Evolutionary conservation across 2,329 filamentous ascomycete species (phyloP), one percentile per base, ranked within the genome.

Genomic region (Aspergillus sp.): DNA sequence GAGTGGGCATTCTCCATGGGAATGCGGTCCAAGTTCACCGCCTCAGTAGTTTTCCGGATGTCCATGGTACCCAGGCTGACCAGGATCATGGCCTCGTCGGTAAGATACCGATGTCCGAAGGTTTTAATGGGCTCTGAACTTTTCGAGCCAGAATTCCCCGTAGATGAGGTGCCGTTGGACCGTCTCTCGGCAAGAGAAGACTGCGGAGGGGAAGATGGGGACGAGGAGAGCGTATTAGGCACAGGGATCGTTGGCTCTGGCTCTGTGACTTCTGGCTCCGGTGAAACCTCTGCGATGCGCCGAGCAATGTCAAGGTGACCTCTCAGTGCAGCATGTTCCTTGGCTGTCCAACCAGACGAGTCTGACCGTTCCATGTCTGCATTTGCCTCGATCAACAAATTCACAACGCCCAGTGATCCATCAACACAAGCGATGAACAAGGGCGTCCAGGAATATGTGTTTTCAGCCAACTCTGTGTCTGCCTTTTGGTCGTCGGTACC

Each of bases 31-130:
- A 98, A 76, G 51, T 82, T 88, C 37, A 98, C 90, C 0, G 91
- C 83, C 37, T 88, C 81, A 5, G 85, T 72, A 30, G 81, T 78
- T 68, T 93, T 95, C 43, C 90, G 82, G 70, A 88, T 87, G 61
- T 98, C 93, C 88, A 96, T 95, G 0, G 88, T 91, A 0, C 93
- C 93, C 7, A 98, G 73, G 58, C 89, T 96, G 56, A 98, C 90
- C 39, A 97, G 75, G 4, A 98, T 81, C 74, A 98, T 83, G 50
- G 88, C 88, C 58, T 95, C 85, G 40, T 94, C 82, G 12, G 83
- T 94, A 40, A 98, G 77, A 67, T 97, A 98, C 42, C 91, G 83
- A 73, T 98, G 93, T 44, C 93, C 93, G 66, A 97, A 98, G 1
- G 89, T 88, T 68, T 97, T 97, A 52, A 97, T 80, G 5, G 90